Conservation (phyloP, 441 rosid species). For the Isatis lusitanica region DNA sequence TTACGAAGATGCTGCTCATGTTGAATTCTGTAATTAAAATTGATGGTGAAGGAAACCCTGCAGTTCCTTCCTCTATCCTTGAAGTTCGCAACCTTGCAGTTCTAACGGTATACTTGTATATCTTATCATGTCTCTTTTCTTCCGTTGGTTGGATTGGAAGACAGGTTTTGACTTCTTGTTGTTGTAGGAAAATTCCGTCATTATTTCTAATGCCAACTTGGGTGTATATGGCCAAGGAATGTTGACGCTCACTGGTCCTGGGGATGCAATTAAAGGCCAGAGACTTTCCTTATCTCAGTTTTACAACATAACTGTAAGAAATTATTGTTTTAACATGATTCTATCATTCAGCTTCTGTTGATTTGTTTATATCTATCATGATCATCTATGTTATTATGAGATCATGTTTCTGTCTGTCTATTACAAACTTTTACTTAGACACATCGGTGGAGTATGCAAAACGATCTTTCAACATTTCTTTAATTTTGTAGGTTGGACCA, state of each 20-base stretch:
- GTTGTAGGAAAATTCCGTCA: slow-evolving; percentile 79
- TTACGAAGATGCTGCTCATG: slow-evolving; percentile 93
- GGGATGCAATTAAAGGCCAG: slow-evolving; percentile 94
- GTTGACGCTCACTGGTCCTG: slow-evolving; percentile 75
- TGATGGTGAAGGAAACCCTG: slow-evolving; percentile 94
- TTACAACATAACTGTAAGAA: slow-evolving; percentile 93
- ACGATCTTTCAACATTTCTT: slow-evolving; percentile 24
- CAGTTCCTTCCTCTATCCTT: slow-evolving; percentile 86
- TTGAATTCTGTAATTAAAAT: slow-evolving; percentile 92
- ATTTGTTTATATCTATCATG: slow-evolving; percentile 17
- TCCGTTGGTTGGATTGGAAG: slow-evolving; percentile 7
- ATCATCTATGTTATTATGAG: neutral
- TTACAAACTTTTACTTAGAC: slow-evolving; percentile 16
- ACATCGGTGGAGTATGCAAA: slow-evolving; percentile 15
- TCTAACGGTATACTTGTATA: slow-evolving; percentile 65
- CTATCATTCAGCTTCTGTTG: slow-evolving; percentile 1
- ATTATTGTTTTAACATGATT: slow-evolving; percentile 11
- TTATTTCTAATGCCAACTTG: slow-evolving; percentile 87
- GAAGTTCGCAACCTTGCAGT: slow-evolving; percentile 98
- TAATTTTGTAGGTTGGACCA: slow-evolving; percentile 70
- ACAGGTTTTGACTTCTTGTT: slow-evolving; percentile 33
- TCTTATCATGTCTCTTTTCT: slow-evolving; percentile 7
- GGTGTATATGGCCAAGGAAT: slow-evolving; percentile 95
- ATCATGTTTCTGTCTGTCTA: slow-evolving; percentile 21
- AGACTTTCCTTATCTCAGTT: slow-evolving; percentile 92